Base-by-base conservation (phyloP, 2,329 filamentous ascomycete genomes). In the Colletotrichum plurivorum region DNA sequence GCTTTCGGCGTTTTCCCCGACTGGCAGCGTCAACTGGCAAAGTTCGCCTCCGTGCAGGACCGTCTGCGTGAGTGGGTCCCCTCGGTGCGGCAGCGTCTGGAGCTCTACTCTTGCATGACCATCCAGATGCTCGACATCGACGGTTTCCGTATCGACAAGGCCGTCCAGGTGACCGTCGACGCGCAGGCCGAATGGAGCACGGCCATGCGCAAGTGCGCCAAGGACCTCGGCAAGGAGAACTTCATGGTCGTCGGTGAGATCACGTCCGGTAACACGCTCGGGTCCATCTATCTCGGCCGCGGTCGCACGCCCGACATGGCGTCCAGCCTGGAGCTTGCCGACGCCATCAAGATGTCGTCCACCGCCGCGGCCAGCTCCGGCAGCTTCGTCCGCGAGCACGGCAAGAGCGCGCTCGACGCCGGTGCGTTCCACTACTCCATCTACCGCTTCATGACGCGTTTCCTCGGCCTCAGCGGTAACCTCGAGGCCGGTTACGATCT, bases 31-130 rank as follows among this genome's bases (percentile, higher is more conserved):
- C 87, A 92, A 75, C 82, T 92, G 49, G 85, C 88, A 20, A 92
- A 91, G 72, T 92, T 92, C 77, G 88, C 89, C 55, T 89, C 87
- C 49, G 89, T 91, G 1, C 90, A 92, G 77, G 90, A 92, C 76
- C 88, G 90, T 74, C 81, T 92, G 3, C 85, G 90, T 60, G 89
- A 91, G 73, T 92, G 90, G 90, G 74, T 84, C 27, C 86, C 87
- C 3, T 84, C 84, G 13, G 89, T 91, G 0, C 79, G 85, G 39
- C 82, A 85, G 54, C 88, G 88, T 72, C 79, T 92, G 66, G 85
- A 87, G 70, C 85, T 85, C 52, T 89, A 91, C 73, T 90, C 88
- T 2, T 92, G 90, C 77, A 88, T 91, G 77, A 83, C 88, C 41
- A 89, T 92, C 65, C 78, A 82, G 25, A 87, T 85, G 71, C 81